These are phyloP conservation scores for Paramecium pentaurelia DNA, from an alignment of 73 alveolate species.

Conservation along the genomic window DNA sequence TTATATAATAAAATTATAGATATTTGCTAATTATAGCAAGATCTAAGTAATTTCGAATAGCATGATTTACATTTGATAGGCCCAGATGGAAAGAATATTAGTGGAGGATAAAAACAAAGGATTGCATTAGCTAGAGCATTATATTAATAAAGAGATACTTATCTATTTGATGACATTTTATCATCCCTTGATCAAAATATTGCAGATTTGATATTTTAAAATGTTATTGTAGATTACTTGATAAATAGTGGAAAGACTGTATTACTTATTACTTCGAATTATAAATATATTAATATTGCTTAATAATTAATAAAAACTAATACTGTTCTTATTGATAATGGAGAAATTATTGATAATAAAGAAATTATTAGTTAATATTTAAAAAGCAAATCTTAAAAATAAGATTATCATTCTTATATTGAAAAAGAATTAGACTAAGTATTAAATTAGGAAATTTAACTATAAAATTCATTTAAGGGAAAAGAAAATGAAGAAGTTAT, in stretches of 20 bases:
- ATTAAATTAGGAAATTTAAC: background rate
- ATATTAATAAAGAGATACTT: conserved; percentile 53
- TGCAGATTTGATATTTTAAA: background rate
- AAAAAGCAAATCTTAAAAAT: background rate
- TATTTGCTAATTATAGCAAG: conserved; percentile 64
- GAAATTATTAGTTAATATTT: background rate
- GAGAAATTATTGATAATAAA: background rate
- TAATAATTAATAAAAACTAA: background rate
- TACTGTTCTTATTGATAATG: background rate
- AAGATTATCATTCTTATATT: background rate
- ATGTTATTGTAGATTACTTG: background rate
- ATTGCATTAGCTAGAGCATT: conserved; percentile 76
- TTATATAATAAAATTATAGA: conserved; percentile 61
- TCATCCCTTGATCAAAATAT: conserved; percentile 15
- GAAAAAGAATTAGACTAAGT: background rate
- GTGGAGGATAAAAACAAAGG: conserved; percentile 84
- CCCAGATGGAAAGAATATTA: conserved; percentile 75
- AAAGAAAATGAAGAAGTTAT: background rate
- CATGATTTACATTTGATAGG: conserved; percentile 73
- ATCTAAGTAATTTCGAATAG: conserved; percentile 62
- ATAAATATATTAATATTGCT: background rate
- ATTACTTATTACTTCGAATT: background rate
- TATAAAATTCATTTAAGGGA: background rate
- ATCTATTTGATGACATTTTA: conserved; percentile 62
- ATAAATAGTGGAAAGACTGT: background rate